Base-by-base conservation (phyloP, 495 filamentous ascomycete species). In the Echria macrotheca region DNA sequence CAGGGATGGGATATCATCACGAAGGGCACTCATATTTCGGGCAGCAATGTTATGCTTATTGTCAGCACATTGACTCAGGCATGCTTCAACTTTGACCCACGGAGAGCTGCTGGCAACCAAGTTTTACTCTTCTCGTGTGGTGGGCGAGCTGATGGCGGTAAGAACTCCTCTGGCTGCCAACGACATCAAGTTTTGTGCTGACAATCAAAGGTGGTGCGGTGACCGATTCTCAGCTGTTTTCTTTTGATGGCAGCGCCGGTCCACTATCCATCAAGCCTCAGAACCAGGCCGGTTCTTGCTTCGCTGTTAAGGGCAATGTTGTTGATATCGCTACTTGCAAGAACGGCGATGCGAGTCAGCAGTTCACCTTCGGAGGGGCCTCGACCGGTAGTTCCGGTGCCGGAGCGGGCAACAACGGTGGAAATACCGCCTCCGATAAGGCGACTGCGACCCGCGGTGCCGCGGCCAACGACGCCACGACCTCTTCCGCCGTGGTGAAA, bases 1-100 rank as follows among this genome's bases (percentile, higher is more conserved):
- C 74, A 80, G 55, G 62, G 64, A 32, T 80, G 74, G 73, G 77
- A 80, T 49, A 47, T 78, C 39, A 76, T 80, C 51, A 79, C 76
- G 1, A 55, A 54, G 3, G 77, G 77, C 25, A 69, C 71, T 53
- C 76, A 80, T 47, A 68, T 74, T 38, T 54, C 71, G 56, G 62
- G 55, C 28, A 47, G 65, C 25, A 61, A 64, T 22, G 64, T 65
- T 0, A 68, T 72, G 65, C 62, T 80, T 7, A 56, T 80, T 31
- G 77, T 79, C 38, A 79, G 71, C 64, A 72, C 73, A 14, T 50
- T 77, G 59, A 80, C 76, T 1, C 70, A 78, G 52, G 77, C 76
- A 32, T 80, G 77, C 46, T 60, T 77, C 49, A 78, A 77, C 66
- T 76, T 78, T 38, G 75, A 80, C 50, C 64, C 65, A 1, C 67